Evolutionary conservation across 352 stramenopile genomes (phyloP).

Genomic region (Pythium sp.): DNA sequence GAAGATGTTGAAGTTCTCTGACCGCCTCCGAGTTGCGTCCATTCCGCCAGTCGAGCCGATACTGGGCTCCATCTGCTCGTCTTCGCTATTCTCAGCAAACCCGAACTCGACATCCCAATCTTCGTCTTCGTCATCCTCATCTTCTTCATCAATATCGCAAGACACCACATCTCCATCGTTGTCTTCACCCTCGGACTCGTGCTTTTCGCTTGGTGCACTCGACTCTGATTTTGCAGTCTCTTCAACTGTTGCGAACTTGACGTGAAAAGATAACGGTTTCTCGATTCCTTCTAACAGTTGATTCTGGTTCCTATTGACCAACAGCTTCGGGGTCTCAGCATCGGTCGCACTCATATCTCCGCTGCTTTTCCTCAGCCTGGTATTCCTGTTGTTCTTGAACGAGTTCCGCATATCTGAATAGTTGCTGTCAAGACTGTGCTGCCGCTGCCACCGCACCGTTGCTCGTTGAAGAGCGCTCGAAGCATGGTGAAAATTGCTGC

Average conservation of each 20-base stretch:
- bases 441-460: constrained; percentile 31
- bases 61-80: constrained; percentile 33
- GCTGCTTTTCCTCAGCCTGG: constrained; percentile 29
- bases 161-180: not conserved
- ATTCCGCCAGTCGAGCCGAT: constrained; percentile 37
- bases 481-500: constrained; percentile 26
- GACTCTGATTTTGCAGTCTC: constrained; percentile 10
- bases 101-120: constrained; percentile 84
- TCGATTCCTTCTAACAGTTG: constrained; percentile 15
- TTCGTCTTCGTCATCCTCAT: constrained; percentile 37
- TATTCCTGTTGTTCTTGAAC: constrained; percentile 22
- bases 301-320: not conserved
- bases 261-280: constrained; percentile 13
- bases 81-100: constrained; percentile 38
- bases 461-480: constrained; percentile 19
- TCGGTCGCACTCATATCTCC: constrained; percentile 23
- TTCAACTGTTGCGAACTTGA: constrained; percentile 5
- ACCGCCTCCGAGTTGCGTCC: constrained; percentile 52
- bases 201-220: constrained; percentile 7
- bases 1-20: constrained; percentile 85
- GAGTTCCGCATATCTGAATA: constrained; percentile 22
- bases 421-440: constrained; percentile 30
- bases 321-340: constrained; percentile 5
- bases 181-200: not conserved
- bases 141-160: not conserved